Conservation (phyloP, 495 filamentous ascomycete genomes). For the Cercophora sp. region DNA sequence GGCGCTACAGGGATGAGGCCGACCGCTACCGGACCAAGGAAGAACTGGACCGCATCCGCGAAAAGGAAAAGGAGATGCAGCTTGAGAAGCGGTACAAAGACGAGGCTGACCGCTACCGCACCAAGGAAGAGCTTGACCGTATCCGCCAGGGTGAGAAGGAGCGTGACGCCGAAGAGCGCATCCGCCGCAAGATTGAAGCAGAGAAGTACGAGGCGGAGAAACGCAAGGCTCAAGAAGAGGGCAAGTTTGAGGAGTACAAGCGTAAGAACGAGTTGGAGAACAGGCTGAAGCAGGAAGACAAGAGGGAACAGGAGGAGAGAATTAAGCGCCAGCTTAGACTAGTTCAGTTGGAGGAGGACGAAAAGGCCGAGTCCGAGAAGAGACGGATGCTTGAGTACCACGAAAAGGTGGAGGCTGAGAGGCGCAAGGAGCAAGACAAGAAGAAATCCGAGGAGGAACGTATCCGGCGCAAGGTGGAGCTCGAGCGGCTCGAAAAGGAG, state of each 20-base stretch:
- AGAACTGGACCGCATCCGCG: constrained; percentile 21
- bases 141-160: constrained; percentile 38
- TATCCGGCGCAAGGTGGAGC: constrained; percentile 48
- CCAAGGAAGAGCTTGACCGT: constrained; percentile 20
- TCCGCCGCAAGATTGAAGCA: constrained; percentile 39
- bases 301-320: constrained; percentile 36
- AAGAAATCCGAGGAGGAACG: constrained; percentile 43
- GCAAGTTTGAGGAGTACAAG: constrained; percentile 24
- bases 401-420: constrained; percentile 43
- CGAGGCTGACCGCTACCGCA: constrained; percentile 27
- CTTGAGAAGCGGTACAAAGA: constrained; percentile 25
- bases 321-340: constrained; percentile 21
- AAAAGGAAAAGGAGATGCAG: constrained; percentile 39
- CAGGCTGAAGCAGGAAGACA: constrained; percentile 38
- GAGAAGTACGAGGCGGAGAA: constrained; percentile 47
- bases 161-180: constrained; percentile 33
- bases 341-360: constrained; percentile 35
- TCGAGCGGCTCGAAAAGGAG: constrained; percentile 58
- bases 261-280: constrained; percentile 26
- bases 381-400: constrained; percentile 42
- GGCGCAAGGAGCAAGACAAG: constrained; percentile 40
- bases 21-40: constrained; percentile 25
- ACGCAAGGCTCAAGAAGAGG: constrained; percentile 25
- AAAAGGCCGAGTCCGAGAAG: constrained; percentile 37
- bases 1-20: constrained; percentile 26